phyloP scores from a whole-genome alignment of 169 alveolate species.

The Eimeria brunetti region DNA sequence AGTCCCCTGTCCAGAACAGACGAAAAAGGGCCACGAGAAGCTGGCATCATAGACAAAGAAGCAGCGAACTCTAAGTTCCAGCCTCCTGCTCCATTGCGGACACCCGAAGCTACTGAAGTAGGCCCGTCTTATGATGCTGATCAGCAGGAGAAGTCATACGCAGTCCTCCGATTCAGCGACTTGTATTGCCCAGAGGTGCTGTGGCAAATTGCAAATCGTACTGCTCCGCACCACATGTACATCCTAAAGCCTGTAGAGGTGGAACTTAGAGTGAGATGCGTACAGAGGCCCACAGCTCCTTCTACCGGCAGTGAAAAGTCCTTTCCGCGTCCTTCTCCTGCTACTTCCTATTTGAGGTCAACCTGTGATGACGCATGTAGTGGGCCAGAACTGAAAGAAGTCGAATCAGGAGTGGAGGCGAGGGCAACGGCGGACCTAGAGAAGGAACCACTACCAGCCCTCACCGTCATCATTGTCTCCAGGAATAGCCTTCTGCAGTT shows the following conservation, averaged over 20 bases:
- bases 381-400: neutral
- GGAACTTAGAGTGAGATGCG: constrained; percentile 48
- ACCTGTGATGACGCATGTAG: neutral
- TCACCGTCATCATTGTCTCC: constrained; percentile 1
- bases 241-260: constrained; percentile 65
- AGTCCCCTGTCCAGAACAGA: neutral
- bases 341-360: neutral
- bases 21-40: neutral
- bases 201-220: constrained; percentile 37
- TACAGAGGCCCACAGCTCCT: constrained; percentile 57
- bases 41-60: neutral
- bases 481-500: constrained; percentile 30
- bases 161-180: constrained; percentile 29
- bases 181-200: constrained; percentile 49
- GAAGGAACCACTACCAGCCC: constrained; percentile 41
- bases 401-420: neutral
- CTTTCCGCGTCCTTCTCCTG: constrained; percentile 32
- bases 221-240: constrained; percentile 23
- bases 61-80: neutral
- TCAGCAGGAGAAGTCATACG: neutral
- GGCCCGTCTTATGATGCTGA: neutral
- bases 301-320: neutral
- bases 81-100: neutral
- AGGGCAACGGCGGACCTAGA: neutral
- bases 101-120: neutral